Evolutionary conservation across 805 yeast genomes (phyloP), one percentile per base, ranked within the genome.

Genomic region (Metschnikowia matae): DNA sequence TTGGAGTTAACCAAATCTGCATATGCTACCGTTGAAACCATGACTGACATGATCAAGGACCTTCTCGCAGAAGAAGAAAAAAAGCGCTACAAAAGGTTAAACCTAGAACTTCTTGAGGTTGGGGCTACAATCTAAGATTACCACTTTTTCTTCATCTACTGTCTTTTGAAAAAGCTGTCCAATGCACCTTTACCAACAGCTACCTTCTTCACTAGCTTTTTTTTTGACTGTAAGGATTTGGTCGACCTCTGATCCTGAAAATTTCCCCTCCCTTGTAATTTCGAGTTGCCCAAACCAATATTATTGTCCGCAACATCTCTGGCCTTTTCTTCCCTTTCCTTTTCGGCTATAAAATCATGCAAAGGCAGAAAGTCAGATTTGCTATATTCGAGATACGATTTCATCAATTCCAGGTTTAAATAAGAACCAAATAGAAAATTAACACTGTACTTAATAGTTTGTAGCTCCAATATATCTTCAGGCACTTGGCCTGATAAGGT

Each of bases 1-100:
- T 72, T 89, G 74, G 81, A 83, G 23, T 85, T 94, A 63, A 78
- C 87, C 32, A 79, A 79, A 51, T 71, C 77, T 50, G 94, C 96
- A 1, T 81, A 79, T 59, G 63, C 65, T 3, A 76, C 84, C 32
- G 94, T 89, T 7, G 83, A 81, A 49, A 61, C 64, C 23, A 62
- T 87, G 51, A 87, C 96, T 0, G 82, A 82, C 32, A 72, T 79
- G 61, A 87, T 92, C 41, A 76, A 81, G 46, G 56, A 63, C 4
- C 71, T 78, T 13, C 63, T 91, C 33, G 79, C 79, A 51, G 70
- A 70, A 26, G 91, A 87, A 58, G 80, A 75, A 39, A 65, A 66
- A 32, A 61, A 60, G 36, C 70, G 87, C 49, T 79, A 81, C 56
- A 62, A 64, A 43, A 58, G 51, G 7, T 35, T 59, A 51, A 64